Conservation (phyloP, 495 filamentous ascomycete genomes). For the Podospora pseudopauciseta region DNA sequence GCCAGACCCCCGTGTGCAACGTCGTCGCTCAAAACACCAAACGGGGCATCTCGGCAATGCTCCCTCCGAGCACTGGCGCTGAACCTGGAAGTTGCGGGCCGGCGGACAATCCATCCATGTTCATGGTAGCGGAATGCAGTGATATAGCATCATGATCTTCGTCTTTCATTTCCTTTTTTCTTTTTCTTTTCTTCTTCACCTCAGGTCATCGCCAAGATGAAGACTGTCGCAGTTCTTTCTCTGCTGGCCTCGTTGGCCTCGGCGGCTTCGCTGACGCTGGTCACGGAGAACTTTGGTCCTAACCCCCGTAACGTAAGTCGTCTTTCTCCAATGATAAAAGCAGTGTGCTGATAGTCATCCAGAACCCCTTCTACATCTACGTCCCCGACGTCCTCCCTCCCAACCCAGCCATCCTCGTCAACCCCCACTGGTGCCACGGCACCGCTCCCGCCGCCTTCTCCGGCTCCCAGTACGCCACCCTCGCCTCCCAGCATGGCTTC, state of each 20-base stretch:
- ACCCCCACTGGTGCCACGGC: conserved; percentile 52
- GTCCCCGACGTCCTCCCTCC: conserved; percentile 49
- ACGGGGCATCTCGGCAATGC: background rate
- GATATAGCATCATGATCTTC: background rate
- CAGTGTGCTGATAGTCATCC: background rate
- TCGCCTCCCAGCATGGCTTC: conserved; percentile 49
- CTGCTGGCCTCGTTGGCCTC: conserved; percentile 9
- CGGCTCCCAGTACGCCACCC: conserved; percentile 38
- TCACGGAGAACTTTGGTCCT: conserved; percentile 39
- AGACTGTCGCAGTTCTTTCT: background rate
- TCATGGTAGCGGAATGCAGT: background rate
- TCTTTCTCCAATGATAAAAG: background rate
- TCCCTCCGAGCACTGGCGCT: conserved; percentile 14
- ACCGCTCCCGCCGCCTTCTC: conserved; percentile 29
- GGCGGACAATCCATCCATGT: background rate
- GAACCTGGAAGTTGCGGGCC: conserved; percentile 10
- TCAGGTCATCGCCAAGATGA: background rate
- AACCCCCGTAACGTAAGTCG: conserved; percentile 48
- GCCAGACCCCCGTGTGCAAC: background rate
- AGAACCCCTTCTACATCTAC: conserved; percentile 49
- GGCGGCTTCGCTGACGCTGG: conserved; percentile 31
- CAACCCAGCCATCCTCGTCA: conserved; percentile 54
- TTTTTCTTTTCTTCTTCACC: background rate
- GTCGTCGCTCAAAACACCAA: background rate
- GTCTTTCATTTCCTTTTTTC: background rate